Evolutionary conservation across 2,329 filamentous ascomycete species (phyloP), one percentile per base, ranked within the genome.

Genomic region (Nemania sp.): DNA sequence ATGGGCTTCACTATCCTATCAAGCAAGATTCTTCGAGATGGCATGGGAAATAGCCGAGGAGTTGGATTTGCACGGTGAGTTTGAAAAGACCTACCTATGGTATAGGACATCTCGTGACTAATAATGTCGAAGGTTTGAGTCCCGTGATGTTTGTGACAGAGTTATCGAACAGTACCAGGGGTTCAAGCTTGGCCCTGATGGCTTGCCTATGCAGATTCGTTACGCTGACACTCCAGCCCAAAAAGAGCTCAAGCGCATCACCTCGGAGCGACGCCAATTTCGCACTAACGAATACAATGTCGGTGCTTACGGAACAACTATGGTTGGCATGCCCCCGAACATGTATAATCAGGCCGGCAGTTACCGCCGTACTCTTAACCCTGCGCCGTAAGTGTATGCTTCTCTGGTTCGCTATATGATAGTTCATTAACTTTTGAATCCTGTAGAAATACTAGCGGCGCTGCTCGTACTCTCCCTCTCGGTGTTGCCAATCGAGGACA

Each of bases 151-250:
- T 63, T 97, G 94, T 63, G 92, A 97, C 64, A 85, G 91, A 62
- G 86, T 99, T 63, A 91, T 99, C 72, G 80, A 81, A 64, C 86
- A 88, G 60, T 99, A 89, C 75, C 92, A 96, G 73, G 93, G 94
- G 61, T 78, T 86, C 63, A 77, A 82, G 24, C 81, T 90, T 61
- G 89, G 89, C 34, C 85, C 89, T 28, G 90, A 96, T 66, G 85
- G 88, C 23, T 83, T 94, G 61, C 86, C 92, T 60, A 84, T 94
- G 74, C 92, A 97, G 74, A 91, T 99, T 64, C 92, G 94, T 61
- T 99, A 96, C 71, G 93, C 95, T 59, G 94, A 99, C 69, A 99
- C 94, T 31, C 90, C 94, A 50, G 89, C 93, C 59, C 94, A 99
- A 74, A 99, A 99, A 78, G 86, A 94, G 69, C 81, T 99, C 64